Evolutionary conservation across 2,329 filamentous ascomycete species (phyloP), one percentile per base, ranked within the genome.

Genomic region (Fusarium pilosicola): DNA sequence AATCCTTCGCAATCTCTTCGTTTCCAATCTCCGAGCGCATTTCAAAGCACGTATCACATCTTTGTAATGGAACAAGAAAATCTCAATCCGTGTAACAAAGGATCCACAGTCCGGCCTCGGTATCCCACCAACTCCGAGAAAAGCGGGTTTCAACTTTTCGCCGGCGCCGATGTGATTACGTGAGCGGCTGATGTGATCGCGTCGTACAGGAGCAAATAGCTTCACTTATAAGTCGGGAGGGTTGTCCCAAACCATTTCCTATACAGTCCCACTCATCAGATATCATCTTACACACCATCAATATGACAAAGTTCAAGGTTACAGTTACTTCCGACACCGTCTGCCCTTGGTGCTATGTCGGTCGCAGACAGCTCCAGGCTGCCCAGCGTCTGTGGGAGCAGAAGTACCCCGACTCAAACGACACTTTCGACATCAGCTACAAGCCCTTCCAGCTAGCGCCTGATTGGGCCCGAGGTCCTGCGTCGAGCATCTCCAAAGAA

Each of bases 251-350:
- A 52, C 56, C 44, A 56, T 52, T 45, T 18, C 22, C 12, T 14
- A 45, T 10, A 22, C 32, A 22, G 51, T 7, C 32, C n/a, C 20
- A 30, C 5, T 2, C 18, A 45, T 17, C 24, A 39, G 45, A 51
- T 26, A 42, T 41, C 26, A 52, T 58, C 71, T 42, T 51, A 70
- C 49, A 51, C 30, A 62, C 24, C 51, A 62, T 46, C 57, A 79
- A 51, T 49, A 95, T 96, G 93, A 91, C 92, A 36, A 74, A 74
- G 38, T 84, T 87, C 73, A 79, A 78, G 17, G 82, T 88, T 73
- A 83, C 84, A 51, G 82, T 87, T 60, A 85, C 86, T 65, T 83
- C 86, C 36, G 87, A 88, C 80, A 85, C 85, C 7, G 79, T 86
- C 52, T 88, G 87, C 68, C 86, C 86, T 4, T 88, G 85, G 81